Evolutionary conservation across 257 asterid genomes (phyloP).

Genomic region (Jasminum sambac): DNA sequence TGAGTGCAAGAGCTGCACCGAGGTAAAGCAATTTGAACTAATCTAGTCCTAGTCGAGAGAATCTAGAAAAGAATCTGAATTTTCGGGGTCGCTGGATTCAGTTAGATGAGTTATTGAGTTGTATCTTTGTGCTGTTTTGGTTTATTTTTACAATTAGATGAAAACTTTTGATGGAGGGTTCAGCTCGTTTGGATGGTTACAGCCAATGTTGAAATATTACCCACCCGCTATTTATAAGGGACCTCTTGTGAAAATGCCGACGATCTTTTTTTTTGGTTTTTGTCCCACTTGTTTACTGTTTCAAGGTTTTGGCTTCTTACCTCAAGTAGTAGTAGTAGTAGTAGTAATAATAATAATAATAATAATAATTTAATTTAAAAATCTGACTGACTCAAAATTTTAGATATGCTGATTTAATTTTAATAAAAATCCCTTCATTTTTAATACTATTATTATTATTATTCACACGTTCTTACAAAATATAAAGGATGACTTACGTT

Average conservation of each 20-base stretch:
- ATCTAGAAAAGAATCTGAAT: not conserved
- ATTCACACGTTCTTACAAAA: too few relatives aligned
- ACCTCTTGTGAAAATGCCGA: not conserved
- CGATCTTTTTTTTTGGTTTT: not conserved
- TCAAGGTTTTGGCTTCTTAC: too few relatives aligned
- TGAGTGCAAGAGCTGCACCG: constrained; percentile 79
- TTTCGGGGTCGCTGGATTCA: not conserved
- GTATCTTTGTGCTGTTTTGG: not conserved
- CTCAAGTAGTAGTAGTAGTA: too few relatives aligned
- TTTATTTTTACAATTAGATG: not conserved
- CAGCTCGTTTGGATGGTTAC: not conserved
- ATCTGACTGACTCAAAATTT: too few relatives aligned
- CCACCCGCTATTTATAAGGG: not conserved
- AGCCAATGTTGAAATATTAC: not conserved
- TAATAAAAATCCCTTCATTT: too few relatives aligned
- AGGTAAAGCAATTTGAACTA: constrained; percentile 29
- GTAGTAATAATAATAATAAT: too few relatives aligned
- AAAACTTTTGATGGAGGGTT: not conserved
- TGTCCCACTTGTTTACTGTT: too few relatives aligned
- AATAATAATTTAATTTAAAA: too few relatives aligned
- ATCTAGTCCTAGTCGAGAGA: not conserved
- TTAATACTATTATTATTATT: too few relatives aligned
- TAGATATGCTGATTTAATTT: too few relatives aligned
- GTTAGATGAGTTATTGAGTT: constrained; percentile 3
- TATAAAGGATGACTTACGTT: too few relatives aligned